These are phyloP conservation scores for Melaleuca quinquenervia DNA, from an alignment of 345 rosid genomes.

Conservation along the genomic window DNA sequence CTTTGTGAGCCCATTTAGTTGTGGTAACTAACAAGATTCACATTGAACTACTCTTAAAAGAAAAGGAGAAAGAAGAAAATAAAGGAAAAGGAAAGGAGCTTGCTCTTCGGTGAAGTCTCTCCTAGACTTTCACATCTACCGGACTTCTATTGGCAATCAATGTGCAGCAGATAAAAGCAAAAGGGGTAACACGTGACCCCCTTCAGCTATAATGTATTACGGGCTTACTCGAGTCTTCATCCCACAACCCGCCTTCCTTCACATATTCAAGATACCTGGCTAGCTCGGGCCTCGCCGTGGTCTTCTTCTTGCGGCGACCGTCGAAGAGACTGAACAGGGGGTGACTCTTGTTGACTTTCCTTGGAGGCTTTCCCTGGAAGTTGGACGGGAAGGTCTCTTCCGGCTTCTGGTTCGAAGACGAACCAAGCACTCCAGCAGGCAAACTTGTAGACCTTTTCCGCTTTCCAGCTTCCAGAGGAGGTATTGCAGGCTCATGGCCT, in stretches of 20 bases:
- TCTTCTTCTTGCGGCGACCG: constrained; percentile 42
- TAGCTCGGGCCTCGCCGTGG: constrained; percentile 58
- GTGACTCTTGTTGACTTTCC: constrained; percentile 31
- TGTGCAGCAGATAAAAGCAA: background rate
- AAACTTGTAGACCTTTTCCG: constrained; percentile 36
- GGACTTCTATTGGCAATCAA: background rate
- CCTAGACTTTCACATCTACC: background rate
- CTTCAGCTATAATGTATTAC: constrained; percentile 30
- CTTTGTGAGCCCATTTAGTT: background rate
- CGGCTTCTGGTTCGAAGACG: background rate
- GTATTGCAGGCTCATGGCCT: constrained; percentile 16
- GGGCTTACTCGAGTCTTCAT: constrained; percentile 28
- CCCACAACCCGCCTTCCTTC: constrained; percentile 72
- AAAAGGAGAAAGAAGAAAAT: background rate
- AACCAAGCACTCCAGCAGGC: constrained; percentile 22
- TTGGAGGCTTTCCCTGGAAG: constrained; percentile 1
- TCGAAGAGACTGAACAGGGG: constrained; percentile 52
- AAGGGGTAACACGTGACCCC: background rate
- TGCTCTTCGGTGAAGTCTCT: background rate
- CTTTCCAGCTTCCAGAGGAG: constrained; percentile 7
- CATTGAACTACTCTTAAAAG: background rate
- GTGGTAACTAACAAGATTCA: background rate
- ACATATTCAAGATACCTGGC: constrained; percentile 63
- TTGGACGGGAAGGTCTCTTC: background rate
- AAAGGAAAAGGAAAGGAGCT: background rate